Evolutionary conservation across 352 stramenopile species (phyloP).

Genomic region (Globisporangium splendens): DNA sequence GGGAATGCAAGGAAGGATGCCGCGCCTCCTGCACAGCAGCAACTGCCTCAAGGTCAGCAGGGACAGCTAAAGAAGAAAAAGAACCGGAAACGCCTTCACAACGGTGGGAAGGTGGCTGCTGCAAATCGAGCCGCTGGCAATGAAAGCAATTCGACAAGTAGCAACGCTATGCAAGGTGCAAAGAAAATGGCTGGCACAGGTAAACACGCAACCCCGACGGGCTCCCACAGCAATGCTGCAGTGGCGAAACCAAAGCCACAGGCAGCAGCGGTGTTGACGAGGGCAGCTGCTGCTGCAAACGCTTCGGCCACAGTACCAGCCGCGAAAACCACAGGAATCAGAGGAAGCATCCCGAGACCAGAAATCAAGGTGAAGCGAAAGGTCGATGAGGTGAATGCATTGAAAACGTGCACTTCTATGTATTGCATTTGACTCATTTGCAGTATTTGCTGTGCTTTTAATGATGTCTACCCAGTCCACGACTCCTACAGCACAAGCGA

Average conservation of each 20-base stretch:
- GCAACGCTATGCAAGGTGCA: too few relatives aligned
- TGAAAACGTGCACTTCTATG: neutral
- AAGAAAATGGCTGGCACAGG: too few relatives aligned
- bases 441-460: too few relatives aligned
- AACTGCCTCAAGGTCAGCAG: neutral
- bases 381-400: slow-evolving; percentile 1
- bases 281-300: neutral
- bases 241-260: too few relatives aligned
- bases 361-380: neutral
- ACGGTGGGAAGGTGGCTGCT: neutral
- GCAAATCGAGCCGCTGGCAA: neutral
- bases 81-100: neutral
- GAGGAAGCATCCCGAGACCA: neutral
- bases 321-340: neutral
- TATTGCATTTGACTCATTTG: too few relatives aligned
- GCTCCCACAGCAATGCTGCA: too few relatives aligned
- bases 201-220: too few relatives aligned
- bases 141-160: neutral
- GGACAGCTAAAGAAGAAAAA: neutral
- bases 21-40: neutral
- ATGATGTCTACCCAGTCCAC: too few relatives aligned
- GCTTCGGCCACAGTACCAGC: neutral
- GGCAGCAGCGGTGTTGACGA: too few relatives aligned
- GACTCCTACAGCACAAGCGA: too few relatives aligned
- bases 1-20: neutral